Percentiles rank a stretch among this genome's conserved stretches.
phyloP scores from a whole-genome alignment of 2,329 filamentous ascomycete genomes.

The Neurospora crassa region DNA sequence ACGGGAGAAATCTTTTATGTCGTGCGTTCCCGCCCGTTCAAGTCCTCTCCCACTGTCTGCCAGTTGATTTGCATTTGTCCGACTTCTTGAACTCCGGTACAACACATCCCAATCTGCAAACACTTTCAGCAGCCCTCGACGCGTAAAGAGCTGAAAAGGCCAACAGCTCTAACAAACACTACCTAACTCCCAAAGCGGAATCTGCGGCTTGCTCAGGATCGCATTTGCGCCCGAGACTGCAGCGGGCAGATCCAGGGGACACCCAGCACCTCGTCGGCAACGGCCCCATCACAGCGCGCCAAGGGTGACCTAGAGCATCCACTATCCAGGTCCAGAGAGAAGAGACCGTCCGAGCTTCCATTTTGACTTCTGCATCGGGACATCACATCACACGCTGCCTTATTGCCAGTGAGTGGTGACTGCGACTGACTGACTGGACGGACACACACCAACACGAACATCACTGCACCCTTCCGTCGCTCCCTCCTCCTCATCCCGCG shows the following conservation, averaged over 20 bases:
- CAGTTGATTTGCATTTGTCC: not conserved
- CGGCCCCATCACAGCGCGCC: not conserved
- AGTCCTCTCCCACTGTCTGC: not conserved
- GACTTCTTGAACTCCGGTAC: not conserved
- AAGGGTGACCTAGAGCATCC: not conserved
- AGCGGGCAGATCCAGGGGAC: not conserved
- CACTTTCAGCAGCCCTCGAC: not conserved
- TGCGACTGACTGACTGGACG: not conserved
- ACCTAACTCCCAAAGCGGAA: not conserved
- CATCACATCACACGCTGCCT: not conserved
- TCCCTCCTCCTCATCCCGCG: not conserved
- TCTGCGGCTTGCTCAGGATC: not conserved
- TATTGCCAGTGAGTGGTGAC: not conserved
- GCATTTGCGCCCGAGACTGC: not conserved
- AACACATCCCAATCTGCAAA: not conserved
- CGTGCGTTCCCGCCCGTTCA: not conserved
- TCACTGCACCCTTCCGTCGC: not conserved
- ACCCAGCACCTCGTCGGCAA: not conserved
- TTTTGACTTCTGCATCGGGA: not conserved
- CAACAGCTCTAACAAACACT: not conserved
- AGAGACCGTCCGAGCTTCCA: not conserved
- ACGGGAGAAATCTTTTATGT: not conserved
- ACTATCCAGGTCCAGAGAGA: not conserved
- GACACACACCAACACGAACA: not conserved
- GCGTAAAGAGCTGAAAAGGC: not conserved